Evolutionary conservation across 768 basidiomycete genomes (phyloP).

Genomic region (Tricholoma terreum): DNA sequence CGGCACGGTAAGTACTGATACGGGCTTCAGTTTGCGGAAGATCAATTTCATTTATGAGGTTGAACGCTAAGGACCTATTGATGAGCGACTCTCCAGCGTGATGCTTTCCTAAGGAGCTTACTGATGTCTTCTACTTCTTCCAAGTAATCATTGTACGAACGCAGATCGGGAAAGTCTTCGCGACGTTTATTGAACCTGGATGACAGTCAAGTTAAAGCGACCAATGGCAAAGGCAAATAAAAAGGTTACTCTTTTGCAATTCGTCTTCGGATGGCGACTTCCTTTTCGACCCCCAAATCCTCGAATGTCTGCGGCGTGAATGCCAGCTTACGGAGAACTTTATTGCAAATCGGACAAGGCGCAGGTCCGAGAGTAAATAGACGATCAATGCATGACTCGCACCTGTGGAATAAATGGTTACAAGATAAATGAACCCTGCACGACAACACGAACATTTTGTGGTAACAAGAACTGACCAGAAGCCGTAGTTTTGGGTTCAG

Average conservation of each 20-base stretch:
- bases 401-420: conserved; percentile 49
- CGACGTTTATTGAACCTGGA: conserved; percentile 89
- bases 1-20: conserved; percentile 71
- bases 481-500: conserved; percentile 92
- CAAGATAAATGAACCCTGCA: neutral
- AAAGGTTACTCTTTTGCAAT: conserved; percentile 80
- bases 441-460: conserved; percentile 78
- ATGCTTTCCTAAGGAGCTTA: conserved; percentile 16
- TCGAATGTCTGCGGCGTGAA: conserved; percentile 96
- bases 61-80: conserved; percentile 67
- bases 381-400: conserved; percentile 97
- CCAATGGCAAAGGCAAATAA: neutral
- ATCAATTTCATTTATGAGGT: conserved; percentile 89
- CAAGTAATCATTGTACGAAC: conserved; percentile 90
- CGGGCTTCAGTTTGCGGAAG: conserved; percentile 77
- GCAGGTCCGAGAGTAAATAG: conserved; percentile 94
- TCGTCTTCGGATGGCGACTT: conserved; percentile 83
- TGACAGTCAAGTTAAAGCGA: conserved; percentile 2
- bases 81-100: neutral
- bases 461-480: conserved; percentile 94
- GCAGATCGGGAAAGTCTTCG: conserved; percentile 82
- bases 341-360: conserved; percentile 91
- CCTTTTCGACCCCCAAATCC: conserved; percentile 89
- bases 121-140: conserved; percentile 93
- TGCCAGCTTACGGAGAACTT: conserved; percentile 85